Evolutionary conservation across 2,329 filamentous ascomycete species (phyloP), one percentile per base, ranked within the genome.

Genomic region (Paraphoma sp.): DNA sequence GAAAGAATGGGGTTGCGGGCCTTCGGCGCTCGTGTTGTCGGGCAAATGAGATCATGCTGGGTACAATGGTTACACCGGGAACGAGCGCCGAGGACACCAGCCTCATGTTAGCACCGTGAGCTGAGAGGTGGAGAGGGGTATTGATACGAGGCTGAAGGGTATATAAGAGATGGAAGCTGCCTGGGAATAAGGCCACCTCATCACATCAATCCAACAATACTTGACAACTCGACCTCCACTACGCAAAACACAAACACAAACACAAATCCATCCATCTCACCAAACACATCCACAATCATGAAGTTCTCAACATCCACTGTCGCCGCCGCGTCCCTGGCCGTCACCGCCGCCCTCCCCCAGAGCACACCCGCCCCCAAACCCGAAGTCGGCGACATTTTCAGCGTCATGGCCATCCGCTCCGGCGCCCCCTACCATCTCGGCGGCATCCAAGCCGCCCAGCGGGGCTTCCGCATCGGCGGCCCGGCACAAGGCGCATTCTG

Each of bases 381-480:
- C 51, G 29, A 23, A 69, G 55, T 48, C 43, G 66, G 68, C 48
- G 57, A 64, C 23, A 46, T 57, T 23, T 87, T 87, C 65, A 75
- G 77, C 63, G 56, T 86, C 54, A 73, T 84, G 67, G 71, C 82
- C 51, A 78, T 85, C 48, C 79, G 78, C 54, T 82, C 83, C 33
- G 81, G 76, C 60, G 81, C 75, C 52, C 69, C 64, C 0, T 76
- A 86, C 16, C 84, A 86, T 60, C 79, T 80, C 56, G 54, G 72
- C n/a, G 45, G 53, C 38, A 72, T 84, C 69, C 77, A 78, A 60
- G 86, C 85, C 23, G 68, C 77, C 8, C 55, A 70, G 47, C 73
- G 73, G 65, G 75, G 74, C 66, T 59, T 87, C 58, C 76, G 79
- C 54, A 69, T 84, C 54, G 73, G 79, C 14, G 62, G 73, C 6